Percentiles rank a stretch among this genome's conserved stretches.
Evolutionary conservation across 108 stramenopile species (phyloP).

Genomic region (Nitzschia inconspicua): DNA sequence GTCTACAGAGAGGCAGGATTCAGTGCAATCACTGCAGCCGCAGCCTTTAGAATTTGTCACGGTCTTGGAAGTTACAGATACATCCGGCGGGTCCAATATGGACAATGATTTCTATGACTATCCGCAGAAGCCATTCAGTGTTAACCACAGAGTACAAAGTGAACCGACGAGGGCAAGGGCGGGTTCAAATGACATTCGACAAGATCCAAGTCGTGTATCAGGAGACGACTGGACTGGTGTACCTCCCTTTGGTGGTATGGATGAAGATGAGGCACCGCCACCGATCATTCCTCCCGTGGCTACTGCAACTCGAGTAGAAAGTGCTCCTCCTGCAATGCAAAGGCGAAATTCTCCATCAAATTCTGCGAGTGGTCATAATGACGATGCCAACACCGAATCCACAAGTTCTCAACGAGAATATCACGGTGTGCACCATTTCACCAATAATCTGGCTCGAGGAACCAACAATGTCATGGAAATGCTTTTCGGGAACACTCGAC

Average conservation of each 20-base stretch:
- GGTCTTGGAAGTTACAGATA: neutral
- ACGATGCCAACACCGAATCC: no score
- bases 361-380: no score
- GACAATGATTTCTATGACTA: neutral
- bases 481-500: constrained; percentile 28
- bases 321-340: neutral
- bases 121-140: neutral
- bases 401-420: neutral
- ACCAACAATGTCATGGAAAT: constrained; percentile 42
- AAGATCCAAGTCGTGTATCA: no score
- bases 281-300: neutral
- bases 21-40: no score
- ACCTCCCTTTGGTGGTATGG: neutral
- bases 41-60: neutral
- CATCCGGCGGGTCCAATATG: no score
- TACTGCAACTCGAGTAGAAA: neutral
- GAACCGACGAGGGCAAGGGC: no score
- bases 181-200: no score
- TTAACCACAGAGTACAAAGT: no score
- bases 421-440: constrained; percentile 2
- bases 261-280: neutral
- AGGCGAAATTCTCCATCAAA: no score
- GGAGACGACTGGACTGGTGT: neutral
- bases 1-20: no score
- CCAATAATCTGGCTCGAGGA: constrained; percentile 28